Conservation (phyloP, 148 eudicot genomes). For the Polygonum aviculare region DNA sequence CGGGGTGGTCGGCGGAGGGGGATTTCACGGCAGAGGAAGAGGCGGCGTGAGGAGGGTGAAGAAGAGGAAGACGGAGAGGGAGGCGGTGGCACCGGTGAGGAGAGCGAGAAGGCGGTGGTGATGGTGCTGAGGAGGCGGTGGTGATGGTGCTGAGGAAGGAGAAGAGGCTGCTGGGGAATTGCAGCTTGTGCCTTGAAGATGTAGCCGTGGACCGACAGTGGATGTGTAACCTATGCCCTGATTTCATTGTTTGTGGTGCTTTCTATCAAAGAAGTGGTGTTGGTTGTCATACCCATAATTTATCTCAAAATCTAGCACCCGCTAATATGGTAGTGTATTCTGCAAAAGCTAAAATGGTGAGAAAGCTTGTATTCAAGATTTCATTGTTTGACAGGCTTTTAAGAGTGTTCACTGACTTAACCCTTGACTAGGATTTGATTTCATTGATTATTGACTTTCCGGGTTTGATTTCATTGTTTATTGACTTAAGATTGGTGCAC, state of each 20-base stretch:
- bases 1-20: too few species aligned
- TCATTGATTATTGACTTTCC: too few species aligned
- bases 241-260: constrained; percentile 34
- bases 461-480: too few species aligned
- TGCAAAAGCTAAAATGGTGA: constrained; percentile 20
- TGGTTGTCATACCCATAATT: constrained; percentile 31
- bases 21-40: too few species aligned
- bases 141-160: background rate
- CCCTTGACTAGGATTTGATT: too few species aligned
- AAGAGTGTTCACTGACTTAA: too few species aligned
- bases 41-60: constrained; percentile 44
- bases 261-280: constrained; percentile 41
- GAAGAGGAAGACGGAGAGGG: constrained; percentile 37
- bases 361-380: background rate
- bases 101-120: background rate
- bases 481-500: constrained; percentile 23
- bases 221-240: constrained; percentile 50
- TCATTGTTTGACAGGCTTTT: background rate
- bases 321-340: constrained; percentile 9
- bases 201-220: constrained; percentile 26
- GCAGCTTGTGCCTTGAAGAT: constrained; percentile 41
- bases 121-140: too few species aligned
- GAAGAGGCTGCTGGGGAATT: constrained; percentile 9
- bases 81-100: constrained; percentile 22
- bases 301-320: constrained; percentile 18